Evolutionary conservation across 2,329 filamentous ascomycete genomes (phyloP).

Genomic region (Hirsutella minnesotensis): DNA sequence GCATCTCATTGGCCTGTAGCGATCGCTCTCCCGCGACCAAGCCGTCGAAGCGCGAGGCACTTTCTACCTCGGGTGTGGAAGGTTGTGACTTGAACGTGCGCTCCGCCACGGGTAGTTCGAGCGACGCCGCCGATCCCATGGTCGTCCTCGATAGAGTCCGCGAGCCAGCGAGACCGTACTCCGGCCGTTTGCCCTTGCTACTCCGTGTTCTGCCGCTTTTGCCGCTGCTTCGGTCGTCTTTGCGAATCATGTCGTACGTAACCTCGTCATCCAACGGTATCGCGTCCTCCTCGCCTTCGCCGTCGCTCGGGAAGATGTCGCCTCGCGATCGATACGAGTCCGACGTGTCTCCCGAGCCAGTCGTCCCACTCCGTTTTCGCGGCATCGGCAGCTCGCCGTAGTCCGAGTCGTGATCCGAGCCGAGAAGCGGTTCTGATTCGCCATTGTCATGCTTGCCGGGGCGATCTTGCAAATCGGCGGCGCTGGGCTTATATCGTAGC

Average conservation of each 20-base stretch:
- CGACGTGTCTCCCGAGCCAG: constrained; percentile 67
- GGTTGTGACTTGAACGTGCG: constrained; percentile 17
- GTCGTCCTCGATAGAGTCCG: constrained; percentile 49
- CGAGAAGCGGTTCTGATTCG: constrained; percentile 62
- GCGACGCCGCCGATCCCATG: constrained; percentile 31
- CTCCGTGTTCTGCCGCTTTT: constrained; percentile 41
- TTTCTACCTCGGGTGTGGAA: constrained; percentile 23
- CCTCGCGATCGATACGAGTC: constrained; percentile 81
- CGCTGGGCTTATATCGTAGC: constrained; percentile 79
- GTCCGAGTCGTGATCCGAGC: constrained; percentile 17
- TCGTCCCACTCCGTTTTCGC: constrained; percentile 61
- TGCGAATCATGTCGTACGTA: constrained; percentile 66
- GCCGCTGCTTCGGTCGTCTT: constrained; percentile 60
- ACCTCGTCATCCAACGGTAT: constrained; percentile 91
- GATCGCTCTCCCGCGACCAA: constrained; percentile 40
- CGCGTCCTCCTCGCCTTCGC: constrained; percentile 79
- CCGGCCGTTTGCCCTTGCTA: constrained; percentile 46
- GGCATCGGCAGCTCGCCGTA: constrained; percentile 17
- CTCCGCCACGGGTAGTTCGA: constrained; percentile 15
- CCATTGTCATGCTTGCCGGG: constrained; percentile 43
- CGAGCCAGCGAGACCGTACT: constrained; percentile 22
- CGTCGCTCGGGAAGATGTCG: constrained; percentile 82
- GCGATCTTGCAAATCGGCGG: constrained; percentile 81
- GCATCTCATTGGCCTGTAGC: constrained; percentile 38
- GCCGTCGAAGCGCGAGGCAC: constrained; percentile 36